phyloP scores from a whole-genome alignment of 805 yeast species.

The Barnettozyma populi region DNA sequence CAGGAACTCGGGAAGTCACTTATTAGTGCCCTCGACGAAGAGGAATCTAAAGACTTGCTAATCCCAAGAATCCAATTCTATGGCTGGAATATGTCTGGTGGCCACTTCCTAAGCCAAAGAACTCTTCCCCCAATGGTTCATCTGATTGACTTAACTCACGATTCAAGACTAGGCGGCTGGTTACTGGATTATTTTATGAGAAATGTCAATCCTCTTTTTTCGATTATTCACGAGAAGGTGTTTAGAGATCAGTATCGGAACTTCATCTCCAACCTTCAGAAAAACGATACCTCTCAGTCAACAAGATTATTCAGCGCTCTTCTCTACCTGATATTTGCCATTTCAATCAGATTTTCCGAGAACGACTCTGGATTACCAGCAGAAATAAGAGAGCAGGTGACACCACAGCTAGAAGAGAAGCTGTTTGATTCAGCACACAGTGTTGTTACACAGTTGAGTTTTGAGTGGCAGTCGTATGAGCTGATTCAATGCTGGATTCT shows the following conservation, averaged over 20 bases:
- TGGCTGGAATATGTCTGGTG: slow-evolving; percentile 65
- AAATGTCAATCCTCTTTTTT: slow-evolving; percentile 47
- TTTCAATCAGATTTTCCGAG: slow-evolving; percentile 48
- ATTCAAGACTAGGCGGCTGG: slow-evolving; percentile 27
- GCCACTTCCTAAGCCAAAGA: slow-evolving; percentile 39
- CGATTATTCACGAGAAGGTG: slow-evolving; percentile 47
- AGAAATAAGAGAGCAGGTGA: slow-evolving; percentile 16
- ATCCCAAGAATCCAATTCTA: slow-evolving; percentile 56
- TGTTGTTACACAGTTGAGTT: slow-evolving; percentile 34
- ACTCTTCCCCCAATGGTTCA: slow-evolving; percentile 25
- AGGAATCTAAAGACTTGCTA: slow-evolving; percentile 28
- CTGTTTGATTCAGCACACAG: slow-evolving; percentile 37
- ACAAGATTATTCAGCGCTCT: slow-evolving; percentile 49
- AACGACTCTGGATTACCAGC: slow-evolving; percentile 17
- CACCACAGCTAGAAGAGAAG: slow-evolving; percentile 32
- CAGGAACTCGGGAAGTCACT: slow-evolving; percentile 33
- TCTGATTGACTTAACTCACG: slow-evolving; percentile 18
- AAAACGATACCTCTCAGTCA: slow-evolving; percentile 14
- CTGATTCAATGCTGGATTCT: slow-evolving; percentile 47
- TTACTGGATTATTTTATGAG: slow-evolving; percentile 37
- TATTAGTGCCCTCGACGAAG: slow-evolving; percentile 30
- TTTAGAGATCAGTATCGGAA: slow-evolving; percentile 44
- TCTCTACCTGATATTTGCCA: slow-evolving; percentile 42
- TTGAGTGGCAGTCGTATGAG: slow-evolving; percentile 50
- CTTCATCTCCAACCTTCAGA: slow-evolving; percentile 30